Evolutionary conservation across 352 stramenopile species (phyloP).

Genomic region (Pythium sp.): DNA sequence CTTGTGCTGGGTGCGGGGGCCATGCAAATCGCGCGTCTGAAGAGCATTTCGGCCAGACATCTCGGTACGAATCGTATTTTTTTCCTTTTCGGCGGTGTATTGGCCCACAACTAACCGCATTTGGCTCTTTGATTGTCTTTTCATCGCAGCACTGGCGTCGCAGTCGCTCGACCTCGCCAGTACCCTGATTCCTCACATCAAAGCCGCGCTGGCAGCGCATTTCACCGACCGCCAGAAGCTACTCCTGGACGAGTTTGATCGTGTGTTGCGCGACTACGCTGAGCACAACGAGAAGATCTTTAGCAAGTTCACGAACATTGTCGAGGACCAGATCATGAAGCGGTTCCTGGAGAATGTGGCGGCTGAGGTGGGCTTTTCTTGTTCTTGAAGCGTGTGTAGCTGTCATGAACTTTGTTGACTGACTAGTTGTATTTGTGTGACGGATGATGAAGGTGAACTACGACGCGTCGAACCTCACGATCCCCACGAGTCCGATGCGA

Average conservation of each 20-base stretch:
- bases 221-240: slow-evolving; percentile 94
- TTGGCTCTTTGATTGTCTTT: neutral
- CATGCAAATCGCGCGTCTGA: slow-evolving; percentile 95
- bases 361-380: slow-evolving; percentile 26
- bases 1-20: slow-evolving; percentile 95
- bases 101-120: neutral
- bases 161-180: slow-evolving; percentile 94
- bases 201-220: slow-evolving; percentile 93
- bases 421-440: neutral
- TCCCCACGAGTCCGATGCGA: slow-evolving; percentile 86
- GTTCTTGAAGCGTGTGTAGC: neutral
- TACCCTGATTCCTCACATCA: slow-evolving; percentile 94
- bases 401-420: neutral
- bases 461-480: slow-evolving; percentile 44
- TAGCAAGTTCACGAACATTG: slow-evolving; percentile 97
- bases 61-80: slow-evolving; percentile 46
- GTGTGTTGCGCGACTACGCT: slow-evolving; percentile 92
- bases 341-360: slow-evolving; percentile 81
- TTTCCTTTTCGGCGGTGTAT: neutral
- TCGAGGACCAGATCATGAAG: slow-evolving; percentile 96
- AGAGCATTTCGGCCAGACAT: slow-evolving; percentile 96
- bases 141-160: slow-evolving; percentile 85
- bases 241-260: slow-evolving; percentile 96
- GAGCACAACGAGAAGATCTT: slow-evolving; percentile 98
- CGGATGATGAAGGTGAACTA: slow-evolving; percentile 45